Conservation (phyloP, 352 stramenopile genomes). For the Phytophthora capsici region DNA sequence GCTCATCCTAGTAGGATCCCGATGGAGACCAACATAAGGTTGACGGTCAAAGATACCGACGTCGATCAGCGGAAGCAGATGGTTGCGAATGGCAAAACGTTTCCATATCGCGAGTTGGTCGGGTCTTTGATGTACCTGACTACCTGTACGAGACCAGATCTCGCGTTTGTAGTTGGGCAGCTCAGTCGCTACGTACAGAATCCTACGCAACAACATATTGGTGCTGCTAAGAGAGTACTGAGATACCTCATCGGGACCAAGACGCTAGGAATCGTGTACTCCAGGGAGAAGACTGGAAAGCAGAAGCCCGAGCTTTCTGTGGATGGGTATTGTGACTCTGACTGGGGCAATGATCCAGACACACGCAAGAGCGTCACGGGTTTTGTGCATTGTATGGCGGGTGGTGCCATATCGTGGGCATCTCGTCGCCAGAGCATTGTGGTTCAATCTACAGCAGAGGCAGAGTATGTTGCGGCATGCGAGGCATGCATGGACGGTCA, state of each 20-base stretch:
- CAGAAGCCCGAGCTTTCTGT: background rate
- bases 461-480: conserved; percentile 5
- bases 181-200: conserved; percentile 9
- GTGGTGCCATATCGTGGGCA: background rate
- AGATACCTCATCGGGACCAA: conserved; percentile 1
- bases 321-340: conserved; percentile 1
- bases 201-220: conserved; percentile 3
- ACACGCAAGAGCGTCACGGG: background rate
- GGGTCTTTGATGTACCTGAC: background rate
- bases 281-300: background rate
- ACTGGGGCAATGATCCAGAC: background rate
- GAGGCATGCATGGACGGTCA: conserved; percentile 3
- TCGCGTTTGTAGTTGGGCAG: background rate
- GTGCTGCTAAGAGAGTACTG: background rate
- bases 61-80: background rate
- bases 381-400: background rate
- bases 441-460: conserved; percentile 2
- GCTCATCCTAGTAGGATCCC: background rate
- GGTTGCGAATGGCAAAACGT: background rate
- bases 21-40: background rate
- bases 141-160: background rate
- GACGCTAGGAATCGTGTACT: conserved; percentile 3
- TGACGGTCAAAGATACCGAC: background rate
- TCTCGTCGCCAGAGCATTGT: background rate
- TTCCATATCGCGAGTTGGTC: background rate